phyloP scores from a whole-genome alignment of 495 filamentous ascomycete genomes.

The Aspergillus steynii region DNA sequence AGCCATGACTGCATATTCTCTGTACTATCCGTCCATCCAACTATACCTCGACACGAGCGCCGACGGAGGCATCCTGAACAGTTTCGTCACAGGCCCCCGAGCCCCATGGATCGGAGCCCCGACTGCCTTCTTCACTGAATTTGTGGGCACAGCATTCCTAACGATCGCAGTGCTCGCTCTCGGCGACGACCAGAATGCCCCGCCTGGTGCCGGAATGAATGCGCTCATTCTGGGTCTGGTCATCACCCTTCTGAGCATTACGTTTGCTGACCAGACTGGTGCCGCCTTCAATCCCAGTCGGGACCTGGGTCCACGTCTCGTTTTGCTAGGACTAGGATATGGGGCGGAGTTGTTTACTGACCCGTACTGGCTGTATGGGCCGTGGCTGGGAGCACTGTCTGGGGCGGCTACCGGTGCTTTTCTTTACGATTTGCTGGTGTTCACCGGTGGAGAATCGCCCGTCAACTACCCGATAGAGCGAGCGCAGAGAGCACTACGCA shows the following conservation, averaged over 20 bases:
- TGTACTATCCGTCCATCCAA: slow-evolving; percentile 51
- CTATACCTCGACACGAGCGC: slow-evolving; percentile 33
- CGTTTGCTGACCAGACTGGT: slow-evolving; percentile 50
- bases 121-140: slow-evolving; percentile 54
- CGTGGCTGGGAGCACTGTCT: slow-evolving; percentile 45
- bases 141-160: slow-evolving; percentile 48
- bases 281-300: slow-evolving; percentile 52
- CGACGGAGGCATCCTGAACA: slow-evolving; percentile 40
- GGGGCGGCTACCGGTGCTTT: slow-evolving; percentile 48
- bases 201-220: slow-evolving; percentile 56
- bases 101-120: slow-evolving; percentile 41
- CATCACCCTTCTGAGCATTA: slow-evolving; percentile 42
- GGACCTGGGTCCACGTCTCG: slow-evolving; percentile 51
- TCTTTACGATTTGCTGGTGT: slow-evolving; percentile 56
- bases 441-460: slow-evolving; percentile 53
- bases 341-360: slow-evolving; percentile 38
- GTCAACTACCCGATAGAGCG: slow-evolving; percentile 50
- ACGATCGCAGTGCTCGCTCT: slow-evolving; percentile 50
- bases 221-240: slow-evolving; percentile 48
- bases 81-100: slow-evolving; percentile 42
- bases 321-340: slow-evolving; percentile 45
- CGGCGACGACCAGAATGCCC: slow-evolving; percentile 56
- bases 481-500: slow-evolving; percentile 33
- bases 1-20: slow-evolving; percentile 44
- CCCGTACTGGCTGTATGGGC: slow-evolving; percentile 54